Base-by-base conservation (phyloP, 768 basidiomycete genomes). In the Rhodocollybia butyracea region DNA sequence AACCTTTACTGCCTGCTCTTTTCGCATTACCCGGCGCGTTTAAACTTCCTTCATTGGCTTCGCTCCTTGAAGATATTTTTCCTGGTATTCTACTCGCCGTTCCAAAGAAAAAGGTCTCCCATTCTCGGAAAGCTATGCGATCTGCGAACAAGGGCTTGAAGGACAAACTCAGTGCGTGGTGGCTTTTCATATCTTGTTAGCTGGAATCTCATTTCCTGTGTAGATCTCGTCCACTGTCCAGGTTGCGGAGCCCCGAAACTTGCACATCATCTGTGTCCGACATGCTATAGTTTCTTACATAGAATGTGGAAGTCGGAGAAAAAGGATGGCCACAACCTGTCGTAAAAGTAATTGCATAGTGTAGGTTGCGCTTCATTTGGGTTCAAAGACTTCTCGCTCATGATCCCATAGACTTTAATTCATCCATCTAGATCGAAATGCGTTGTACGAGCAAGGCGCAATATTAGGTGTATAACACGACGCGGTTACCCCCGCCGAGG, bases 101-200 rank as follows among this genome's bases (percentile, higher is more conserved):
- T 2, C 96, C 96, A 24, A 98, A 98, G 74, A 89, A 88, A 68
- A 95, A 95, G 73, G 81, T 85, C 11, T 94, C 94, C 0, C 94
- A 98, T 72, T 94, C 92, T 21, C 80, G 91, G 50, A 98, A 98
- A 70, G 81, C 88, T n/a, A 96, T 96, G 94, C 81, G 95, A 39
- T 85, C 85, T 59, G 89, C 94, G 15, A 94, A 94, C 71, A 98
- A 98, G 70, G 94, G 94, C 1, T 73, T 97, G 63, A 92, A 94
- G 69, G 94, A 98, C 71, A 95, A 93, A 70, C 85, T 85, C 57
- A 94, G 96, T 94, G 64, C 58, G 84, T 71, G 7, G 10, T 17
- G 11, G 47, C 8, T 21, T 17, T 60, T 57, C 30, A 12, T 52
- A 19, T 36, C 36, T 38, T 46, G 24, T 51, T 41, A 45, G 29